Conservation (phyloP, 2,329 filamentous ascomycete species). For the Hortaea werneckii region DNA sequence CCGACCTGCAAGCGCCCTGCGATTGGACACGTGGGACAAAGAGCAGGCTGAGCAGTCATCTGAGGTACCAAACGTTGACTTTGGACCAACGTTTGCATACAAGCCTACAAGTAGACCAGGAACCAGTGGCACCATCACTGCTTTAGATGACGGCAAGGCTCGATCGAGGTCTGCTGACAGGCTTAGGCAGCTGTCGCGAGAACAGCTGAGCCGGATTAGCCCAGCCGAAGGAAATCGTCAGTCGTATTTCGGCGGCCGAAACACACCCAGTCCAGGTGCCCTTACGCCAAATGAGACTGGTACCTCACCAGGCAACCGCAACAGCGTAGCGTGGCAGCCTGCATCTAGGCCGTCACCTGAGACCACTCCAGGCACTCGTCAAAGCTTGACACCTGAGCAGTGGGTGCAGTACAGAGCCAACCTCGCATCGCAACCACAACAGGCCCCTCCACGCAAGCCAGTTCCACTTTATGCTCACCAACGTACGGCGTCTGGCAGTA, state of each 20-base stretch:
- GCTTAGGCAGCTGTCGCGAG: constrained; percentile 14
- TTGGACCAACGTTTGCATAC: constrained; percentile 73
- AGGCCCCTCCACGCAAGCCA: constrained; percentile 29
- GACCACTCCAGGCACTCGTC: constrained; percentile 30
- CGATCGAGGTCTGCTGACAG: constrained; percentile 19
- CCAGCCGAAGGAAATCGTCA: constrained; percentile 20
- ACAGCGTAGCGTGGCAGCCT: constrained; percentile 72
- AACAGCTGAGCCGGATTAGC: constrained; percentile 9
- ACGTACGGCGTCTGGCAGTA: constrained; percentile 15
- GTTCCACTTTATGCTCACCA: constrained; percentile 17
- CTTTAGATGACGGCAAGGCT: constrained; percentile 10
- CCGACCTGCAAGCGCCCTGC: constrained; percentile 20
- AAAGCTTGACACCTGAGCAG: constrained; percentile 61
- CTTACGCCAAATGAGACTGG: constrained; percentile 1
- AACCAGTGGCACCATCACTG: constrained; percentile 44
- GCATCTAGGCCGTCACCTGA: constrained; percentile 42
- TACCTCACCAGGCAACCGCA: constrained; percentile 43
- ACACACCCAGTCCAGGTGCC: constrained; percentile 16
- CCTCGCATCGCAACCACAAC: constrained; percentile 41
- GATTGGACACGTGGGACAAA: constrained; percentile 24
- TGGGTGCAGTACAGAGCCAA: constrained; percentile 71
- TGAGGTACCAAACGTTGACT: constrained; percentile 67
- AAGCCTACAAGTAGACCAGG: constrained; percentile 44
- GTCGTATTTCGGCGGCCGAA: constrained; percentile 25
- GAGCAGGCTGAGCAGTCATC: constrained; percentile 30